Base-by-base conservation (phyloP, 1,284 basidiomycete genomes). In the Cronartium ribicola region DNA sequence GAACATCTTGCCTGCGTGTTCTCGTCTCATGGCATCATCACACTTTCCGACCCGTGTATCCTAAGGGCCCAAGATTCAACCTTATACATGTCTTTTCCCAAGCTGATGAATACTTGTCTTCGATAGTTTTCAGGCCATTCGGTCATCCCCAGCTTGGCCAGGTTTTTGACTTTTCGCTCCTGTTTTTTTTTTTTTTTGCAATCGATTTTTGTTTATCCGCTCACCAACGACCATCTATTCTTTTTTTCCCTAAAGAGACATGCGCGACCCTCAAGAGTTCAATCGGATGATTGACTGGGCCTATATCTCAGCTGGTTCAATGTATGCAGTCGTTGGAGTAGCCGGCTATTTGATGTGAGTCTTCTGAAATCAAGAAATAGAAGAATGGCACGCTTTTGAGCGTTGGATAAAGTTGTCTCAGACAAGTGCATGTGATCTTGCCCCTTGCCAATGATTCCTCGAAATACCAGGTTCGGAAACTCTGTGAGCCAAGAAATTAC, bases 401-500 rank as follows among this genome's bases (percentile, higher is more conserved):
- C 29, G 29, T 29, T 29, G 29, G 29, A 29, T 29, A 1, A 29
- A 29, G 29, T 29, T 29, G 29, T 29, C 29, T 29, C 29, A 29
- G 29, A 29, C 29, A 29, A 29, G 29, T 29, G 29, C 29, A 29
- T 29, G 29, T 29, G 29, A 63, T 66, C 14, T 66, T 51, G 4
- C 39, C n/a, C 1, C n/a, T 37, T 29, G 37, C 14, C n/a, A 17
- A 29, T 2, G 29, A 29, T 29, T 29, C 29, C 29, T 29, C 29
- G 29, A 29, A 29, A 29, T 29, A 29, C 11, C 39, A 70, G 68
- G 68, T 70, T 70, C 63, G 68, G 68, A 37, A 61, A 70, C n/a
- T 41, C 44, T 62, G 68, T 70, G 22, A 70, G 68, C 44, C 68
- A 70, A 17, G 68, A 70, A 70, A 70, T 70, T 22, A 70, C 68